Percentiles rank a stretch among this genome's conserved stretches.
Evolutionary conservation across 2,329 filamentous ascomycete species (phyloP).

Genomic region (Stagonosporopsis chrysanthemi): DNA sequence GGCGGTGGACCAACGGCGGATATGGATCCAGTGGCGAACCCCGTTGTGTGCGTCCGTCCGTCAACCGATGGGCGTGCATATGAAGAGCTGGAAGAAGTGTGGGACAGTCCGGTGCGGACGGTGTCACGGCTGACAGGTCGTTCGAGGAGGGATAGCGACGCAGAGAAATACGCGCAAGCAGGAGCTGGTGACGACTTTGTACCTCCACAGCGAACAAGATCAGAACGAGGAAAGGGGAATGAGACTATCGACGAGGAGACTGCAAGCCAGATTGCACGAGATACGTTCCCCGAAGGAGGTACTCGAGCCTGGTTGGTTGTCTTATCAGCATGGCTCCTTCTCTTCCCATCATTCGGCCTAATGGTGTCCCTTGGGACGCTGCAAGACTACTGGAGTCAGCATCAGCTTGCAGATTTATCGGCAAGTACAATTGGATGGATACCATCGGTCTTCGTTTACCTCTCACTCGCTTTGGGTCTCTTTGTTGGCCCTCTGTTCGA

Average conservation of each 20-base stretch:
- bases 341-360: constrained; percentile 48
- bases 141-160: constrained; percentile 22
- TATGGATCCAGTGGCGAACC: constrained; percentile 42
- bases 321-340: constrained; percentile 44
- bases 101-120: constrained; percentile 26
- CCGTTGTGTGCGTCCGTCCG: constrained; percentile 35
- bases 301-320: constrained; percentile 52
- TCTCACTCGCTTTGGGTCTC: constrained; percentile 82
- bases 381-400: constrained; percentile 76
- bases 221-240: constrained; percentile 3
- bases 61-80: constrained; percentile 16
- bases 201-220: constrained; percentile 4
- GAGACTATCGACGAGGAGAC: constrained; percentile 20
- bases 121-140: constrained; percentile 33
- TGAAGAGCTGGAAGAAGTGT: constrained; percentile 29
- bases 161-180: constrained; percentile 15
- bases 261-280: constrained; percentile 35
- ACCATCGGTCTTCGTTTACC: constrained; percentile 83
- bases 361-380: constrained; percentile 69
- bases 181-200: constrained; percentile 18
- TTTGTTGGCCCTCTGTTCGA: constrained; percentile 80
- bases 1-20: not conserved
- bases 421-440: constrained; percentile 81
- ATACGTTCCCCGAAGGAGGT: constrained; percentile 51
- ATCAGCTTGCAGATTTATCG: constrained; percentile 73